Base-by-base conservation (phyloP, 371 early-diverging fungal genomes). In the Apophysomyces trapeziformis region DNA sequence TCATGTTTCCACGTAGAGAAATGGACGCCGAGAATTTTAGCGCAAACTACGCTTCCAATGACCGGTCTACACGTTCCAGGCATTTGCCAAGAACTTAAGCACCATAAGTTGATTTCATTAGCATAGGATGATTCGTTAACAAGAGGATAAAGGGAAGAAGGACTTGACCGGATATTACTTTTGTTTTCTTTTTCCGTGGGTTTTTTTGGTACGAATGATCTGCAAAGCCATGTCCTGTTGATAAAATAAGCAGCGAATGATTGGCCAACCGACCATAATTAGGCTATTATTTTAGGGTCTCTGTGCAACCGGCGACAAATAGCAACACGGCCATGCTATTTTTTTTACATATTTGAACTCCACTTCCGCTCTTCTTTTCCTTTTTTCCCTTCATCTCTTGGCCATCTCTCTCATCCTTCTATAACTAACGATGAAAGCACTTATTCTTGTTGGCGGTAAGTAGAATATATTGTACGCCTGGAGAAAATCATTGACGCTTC, bases 381-480 rank as follows among this genome's bases (percentile, higher is more conserved):
- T 63, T 59, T 61, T 44, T 59, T 39, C 54, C 59, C 57, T 66
- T 66, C 50, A 63, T 68, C 66, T 38, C 56, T 50, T 50, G 54
- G 54, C 54, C 54, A 50, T 50, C 54, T 50, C 54, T 50, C 37
- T 60, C 57, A 60, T 58, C 45, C 50, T 60, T 47, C 50, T 64
- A 39, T 54, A 57, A 61, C 16, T 1, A 54, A 78, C 67, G 57
- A 95, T 96, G 96, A 98, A 97, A 82, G 99, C 99, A 68, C 90
- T 99, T 68, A 97, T 99, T 87, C 95, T 99, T 66, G 99, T 99
- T 75, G 99, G 99, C 71, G 99, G 97, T 90, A 87, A 65, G 73
- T 74, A n/a, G 37, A 14, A 12, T 16, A 13, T 50, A 16, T 18
- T 41, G 7, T 4, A 39, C 43, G 4, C 11, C 9, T 45, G 3